Percentiles rank a stretch among this genome's conserved stretches.
Evolutionary conservation across 495 filamentous ascomycete genomes (phyloP).

Genomic region (Aspergillus baeticus): DNA sequence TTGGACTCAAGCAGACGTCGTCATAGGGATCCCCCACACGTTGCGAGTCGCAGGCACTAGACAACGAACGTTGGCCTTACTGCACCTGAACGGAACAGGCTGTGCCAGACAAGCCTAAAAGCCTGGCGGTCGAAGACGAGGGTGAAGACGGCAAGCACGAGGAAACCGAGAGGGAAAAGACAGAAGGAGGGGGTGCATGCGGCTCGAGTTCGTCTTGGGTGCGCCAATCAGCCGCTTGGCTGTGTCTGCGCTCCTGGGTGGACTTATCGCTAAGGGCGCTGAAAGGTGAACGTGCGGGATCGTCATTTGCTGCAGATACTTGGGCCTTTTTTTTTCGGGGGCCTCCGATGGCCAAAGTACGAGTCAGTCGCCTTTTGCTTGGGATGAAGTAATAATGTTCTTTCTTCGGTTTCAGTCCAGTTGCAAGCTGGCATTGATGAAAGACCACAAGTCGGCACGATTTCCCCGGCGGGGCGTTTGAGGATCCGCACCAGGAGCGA

Average conservation of each 20-base stretch:
- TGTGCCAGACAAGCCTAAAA: background rate
- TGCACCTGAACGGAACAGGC: background rate
- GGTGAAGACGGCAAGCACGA: background rate
- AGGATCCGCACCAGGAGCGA: constrained; percentile 7
- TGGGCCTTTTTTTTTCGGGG: background rate
- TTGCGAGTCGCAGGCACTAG: background rate
- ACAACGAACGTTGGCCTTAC: background rate
- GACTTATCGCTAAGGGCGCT: background rate
- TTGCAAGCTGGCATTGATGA: no score
- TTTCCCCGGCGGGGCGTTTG: constrained; percentile 8
- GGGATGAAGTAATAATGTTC: background rate
- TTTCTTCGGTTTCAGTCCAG: no score
- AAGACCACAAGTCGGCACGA: constrained; percentile 1
- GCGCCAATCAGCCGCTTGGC: constrained; percentile 4
- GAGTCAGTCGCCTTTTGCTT: background rate
- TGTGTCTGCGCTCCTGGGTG: background rate
- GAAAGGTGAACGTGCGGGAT: constrained; percentile 1
- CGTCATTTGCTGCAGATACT: constrained; percentile 5
- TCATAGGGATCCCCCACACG: constrained; percentile 8
- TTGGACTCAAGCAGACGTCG: background rate
- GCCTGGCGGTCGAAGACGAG: no score
- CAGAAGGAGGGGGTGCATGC: background rate
- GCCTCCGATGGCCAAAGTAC: constrained; percentile 1
- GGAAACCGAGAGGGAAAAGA: background rate
- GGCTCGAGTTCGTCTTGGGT: constrained; percentile 4